Evolutionary conservation across 192 early-diverging fungal species (phyloP).

Genomic region (Phlyctochytrium planicorne): DNA sequence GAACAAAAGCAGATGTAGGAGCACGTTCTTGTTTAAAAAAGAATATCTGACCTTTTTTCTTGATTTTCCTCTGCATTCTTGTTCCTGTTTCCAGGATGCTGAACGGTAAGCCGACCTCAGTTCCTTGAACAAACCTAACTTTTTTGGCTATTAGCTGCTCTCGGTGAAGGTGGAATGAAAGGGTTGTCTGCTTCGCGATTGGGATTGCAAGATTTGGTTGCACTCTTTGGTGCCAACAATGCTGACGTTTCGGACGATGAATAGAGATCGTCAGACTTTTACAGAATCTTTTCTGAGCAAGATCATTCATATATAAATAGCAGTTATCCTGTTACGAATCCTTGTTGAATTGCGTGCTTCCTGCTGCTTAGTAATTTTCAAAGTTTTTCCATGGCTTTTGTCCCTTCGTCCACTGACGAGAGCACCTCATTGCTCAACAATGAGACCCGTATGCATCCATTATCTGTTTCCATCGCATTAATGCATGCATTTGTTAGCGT

Average conservation of each 20-base stretch:
- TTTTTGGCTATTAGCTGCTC: conserved; percentile 21
- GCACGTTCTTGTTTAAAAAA: no score
- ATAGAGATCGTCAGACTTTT: not conserved
- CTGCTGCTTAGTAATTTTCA: no score
- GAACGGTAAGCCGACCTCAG: not conserved
- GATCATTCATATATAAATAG: not conserved
- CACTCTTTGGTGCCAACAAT: conserved; percentile 30
- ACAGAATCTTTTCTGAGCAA: not conserved
- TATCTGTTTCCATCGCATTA: no score
- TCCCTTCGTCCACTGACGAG: no score
- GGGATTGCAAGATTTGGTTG: conserved; percentile 35
- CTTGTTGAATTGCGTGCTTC: no score
- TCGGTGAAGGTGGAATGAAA: conserved; percentile 33
- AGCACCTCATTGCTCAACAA: no score
- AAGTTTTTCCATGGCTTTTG: no score
- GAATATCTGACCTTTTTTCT: not conserved
- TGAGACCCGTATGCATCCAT: no score
- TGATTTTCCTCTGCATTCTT: not conserved
- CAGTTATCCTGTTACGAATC: no score
- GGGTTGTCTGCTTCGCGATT: conserved; percentile 29
- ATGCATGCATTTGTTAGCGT: no score
- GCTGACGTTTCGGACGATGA: not conserved
- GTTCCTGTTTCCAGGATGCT: not conserved
- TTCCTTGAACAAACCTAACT: not conserved
- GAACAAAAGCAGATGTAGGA: conserved; percentile 50